Conservation (phyloP, 1,139 yeast species). For the Saccharomycopsis crataegensis region DNA sequence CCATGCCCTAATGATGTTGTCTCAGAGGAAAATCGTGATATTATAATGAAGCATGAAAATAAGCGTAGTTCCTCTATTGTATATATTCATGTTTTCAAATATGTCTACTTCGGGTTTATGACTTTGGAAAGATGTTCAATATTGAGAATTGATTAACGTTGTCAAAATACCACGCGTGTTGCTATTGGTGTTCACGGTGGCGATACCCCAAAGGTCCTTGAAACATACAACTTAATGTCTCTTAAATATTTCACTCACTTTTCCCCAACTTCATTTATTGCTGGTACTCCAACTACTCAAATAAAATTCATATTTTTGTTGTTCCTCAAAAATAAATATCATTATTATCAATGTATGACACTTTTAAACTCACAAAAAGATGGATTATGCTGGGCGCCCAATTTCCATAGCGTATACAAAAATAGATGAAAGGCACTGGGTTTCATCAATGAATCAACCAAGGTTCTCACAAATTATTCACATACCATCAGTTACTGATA, state of each 20-base stretch:
- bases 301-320: slow-evolving; percentile 86
- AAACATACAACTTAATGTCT: slow-evolving; percentile 81
- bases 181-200: slow-evolving; percentile 81
- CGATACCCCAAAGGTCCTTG: slow-evolving; percentile 62
- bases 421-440: not conserved
- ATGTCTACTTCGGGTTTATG: slow-evolving; percentile 81
- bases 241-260: slow-evolving; percentile 81
- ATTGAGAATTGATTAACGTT: slow-evolving; percentile 53
- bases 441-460: too few species aligned
- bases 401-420: too few species aligned
- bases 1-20: slow-evolving; percentile 66
- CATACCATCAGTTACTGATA: too few species aligned
- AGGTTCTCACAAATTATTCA: too few species aligned
- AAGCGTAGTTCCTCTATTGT: slow-evolving; percentile 76
- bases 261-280: slow-evolving; percentile 82
- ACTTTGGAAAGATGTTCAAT: slow-evolving; percentile 81
- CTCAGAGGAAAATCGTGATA: slow-evolving; percentile 59
- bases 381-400: too few species aligned
- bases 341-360: slow-evolving; percentile 38
- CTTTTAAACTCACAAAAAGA: too few species aligned
- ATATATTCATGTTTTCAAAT: slow-evolving; percentile 75
- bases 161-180: slow-evolving; percentile 92
- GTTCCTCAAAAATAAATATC: slow-evolving; percentile 85
- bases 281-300: slow-evolving; percentile 83
- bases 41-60: slow-evolving; percentile 56